Percentiles rank a stretch among this genome's conserved stretches.
These are phyloP conservation scores for Tolypocladium amazonense DNA, from an alignment of 2,329 filamentous ascomycete genomes.

Conservation along the genomic window DNA sequence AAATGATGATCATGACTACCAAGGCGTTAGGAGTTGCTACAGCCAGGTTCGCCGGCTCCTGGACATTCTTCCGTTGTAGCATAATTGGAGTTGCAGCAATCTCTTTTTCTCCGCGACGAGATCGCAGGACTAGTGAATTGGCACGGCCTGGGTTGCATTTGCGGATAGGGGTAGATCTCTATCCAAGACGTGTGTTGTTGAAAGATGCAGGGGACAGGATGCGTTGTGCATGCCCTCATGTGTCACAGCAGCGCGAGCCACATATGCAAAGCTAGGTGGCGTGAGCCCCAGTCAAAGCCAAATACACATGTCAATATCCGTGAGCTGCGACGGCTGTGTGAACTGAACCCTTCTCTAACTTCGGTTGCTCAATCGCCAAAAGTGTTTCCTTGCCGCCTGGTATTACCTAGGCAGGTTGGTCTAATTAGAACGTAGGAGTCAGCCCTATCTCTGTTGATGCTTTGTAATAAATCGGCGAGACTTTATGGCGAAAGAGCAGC, in stretches of 20 bases:
- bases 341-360: not conserved
- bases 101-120: not conserved
- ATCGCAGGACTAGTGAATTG: not conserved
- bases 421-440: too few relatives aligned
- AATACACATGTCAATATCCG: not conserved
- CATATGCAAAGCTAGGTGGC: not conserved
- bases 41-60: not conserved
- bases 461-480: too few relatives aligned
- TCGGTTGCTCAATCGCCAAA: too few relatives aligned
- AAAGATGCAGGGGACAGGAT: constrained; percentile 1
- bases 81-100: not conserved
- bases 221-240: not conserved
- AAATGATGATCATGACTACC: constrained; percentile 15
- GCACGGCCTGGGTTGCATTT: not conserved
- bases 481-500: too few relatives aligned
- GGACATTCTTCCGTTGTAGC: not conserved
- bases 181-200: not conserved
- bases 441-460: too few relatives aligned
- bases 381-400: too few relatives aligned
- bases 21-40: constrained; percentile 12
- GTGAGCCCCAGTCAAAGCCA: not conserved
- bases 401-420: too few relatives aligned
- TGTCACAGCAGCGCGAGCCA: constrained; percentile 1
- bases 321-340: not conserved
- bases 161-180: not conserved